phyloP scores from a whole-genome alignment of 257 asterid genomes.

The Lavandula angustifolia region DNA sequence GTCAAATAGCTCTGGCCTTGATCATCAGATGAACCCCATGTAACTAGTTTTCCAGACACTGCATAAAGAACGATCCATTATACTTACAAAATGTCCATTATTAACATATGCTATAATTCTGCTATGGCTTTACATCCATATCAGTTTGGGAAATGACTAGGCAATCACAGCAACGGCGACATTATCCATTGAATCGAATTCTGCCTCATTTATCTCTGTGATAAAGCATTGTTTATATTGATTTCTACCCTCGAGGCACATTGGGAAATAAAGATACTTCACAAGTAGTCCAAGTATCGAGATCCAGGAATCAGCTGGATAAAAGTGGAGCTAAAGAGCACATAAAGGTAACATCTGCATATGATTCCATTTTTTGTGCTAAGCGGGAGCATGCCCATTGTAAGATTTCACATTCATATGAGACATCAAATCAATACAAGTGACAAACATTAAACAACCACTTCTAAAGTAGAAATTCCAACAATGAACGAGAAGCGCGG shows the following conservation, averaged over 20 bases:
- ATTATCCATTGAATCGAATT: neutral
- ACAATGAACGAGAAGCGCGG: neutral
- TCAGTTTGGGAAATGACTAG: neutral
- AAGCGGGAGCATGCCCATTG: neutral
- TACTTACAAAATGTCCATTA: neutral
- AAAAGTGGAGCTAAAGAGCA: neutral
- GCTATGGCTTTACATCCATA: neutral
- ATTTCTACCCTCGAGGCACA: neutral
- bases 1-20: constrained; percentile 87
- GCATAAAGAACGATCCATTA: constrained; percentile 23
- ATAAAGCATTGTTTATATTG: neutral
- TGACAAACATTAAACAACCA: neutral
- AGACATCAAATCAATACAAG: too few species aligned
- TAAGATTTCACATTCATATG: neutral
- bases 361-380: neutral
- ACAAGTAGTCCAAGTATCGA: neutral
- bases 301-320: neutral
- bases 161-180: neutral
- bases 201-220: neutral
- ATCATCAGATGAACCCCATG: constrained; percentile 91
- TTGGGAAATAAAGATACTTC: neutral
- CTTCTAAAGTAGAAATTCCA: neutral
- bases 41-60: constrained; percentile 58
- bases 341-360: neutral
- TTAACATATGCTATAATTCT: neutral